Evolutionary conservation across 202 grass and related monocot species (phyloP).

Genomic region (Carex sylvatica): DNA sequence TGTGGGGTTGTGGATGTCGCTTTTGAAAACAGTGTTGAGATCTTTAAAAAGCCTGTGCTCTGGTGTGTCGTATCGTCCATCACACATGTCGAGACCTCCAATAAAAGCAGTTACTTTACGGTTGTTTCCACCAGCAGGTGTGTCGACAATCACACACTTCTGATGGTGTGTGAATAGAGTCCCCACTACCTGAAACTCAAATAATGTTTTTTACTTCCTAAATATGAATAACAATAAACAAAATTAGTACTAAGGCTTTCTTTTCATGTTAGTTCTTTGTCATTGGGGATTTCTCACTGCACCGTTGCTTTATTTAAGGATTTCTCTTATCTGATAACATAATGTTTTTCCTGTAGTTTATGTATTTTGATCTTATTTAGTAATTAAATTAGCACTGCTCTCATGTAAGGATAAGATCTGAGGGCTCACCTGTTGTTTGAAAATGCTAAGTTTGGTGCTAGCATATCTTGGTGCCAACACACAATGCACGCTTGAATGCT

Average conservation of each 20-base stretch:
- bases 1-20: conserved; percentile 90
- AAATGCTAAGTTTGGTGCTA: conserved; percentile 90
- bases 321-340: neutral
- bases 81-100: conserved; percentile 90
- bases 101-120: conserved; percentile 91
- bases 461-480: conserved; percentile 70
- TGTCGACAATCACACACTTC: conserved; percentile 90
- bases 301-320: neutral
- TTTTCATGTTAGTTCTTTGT: neutral
- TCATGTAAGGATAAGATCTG: neutral
- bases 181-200: conserved; percentile 67
- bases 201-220: neutral
- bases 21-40: conserved; percentile 65
- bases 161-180: conserved; percentile 96
- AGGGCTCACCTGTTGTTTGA: conserved; percentile 68
- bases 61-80: conserved; percentile 96
- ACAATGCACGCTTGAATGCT: conserved; percentile 73
- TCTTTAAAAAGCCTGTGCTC: conserved; percentile 86
- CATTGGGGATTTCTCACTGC: neutral
- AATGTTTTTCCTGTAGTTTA: neutral
- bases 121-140: conserved; percentile 74
- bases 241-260: neutral
- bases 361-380: neutral
- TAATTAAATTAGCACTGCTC: neutral
- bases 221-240: neutral